A percentile compares a stretch with the other conserved stretches of the same genome.
These are phyloP conservation scores for Heterococcus sp. DNA, from an alignment of 108 stramenopile species.

Conservation along the genomic window DNA sequence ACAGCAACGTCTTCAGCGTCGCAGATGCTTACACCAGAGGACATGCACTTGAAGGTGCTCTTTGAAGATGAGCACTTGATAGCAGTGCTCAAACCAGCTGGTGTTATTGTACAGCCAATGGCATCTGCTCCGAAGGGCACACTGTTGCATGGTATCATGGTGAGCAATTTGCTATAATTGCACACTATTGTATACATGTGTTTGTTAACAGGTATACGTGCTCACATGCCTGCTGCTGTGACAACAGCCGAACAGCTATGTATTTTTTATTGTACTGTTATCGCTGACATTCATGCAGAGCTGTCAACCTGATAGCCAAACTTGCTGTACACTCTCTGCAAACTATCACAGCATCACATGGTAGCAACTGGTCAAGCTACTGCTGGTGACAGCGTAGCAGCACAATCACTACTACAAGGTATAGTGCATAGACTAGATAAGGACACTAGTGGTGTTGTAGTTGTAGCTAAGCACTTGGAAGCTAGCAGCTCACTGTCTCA, in stretches of 20 bases:
- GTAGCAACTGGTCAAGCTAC: conserved; percentile 1
- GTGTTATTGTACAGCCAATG: conserved; percentile 91
- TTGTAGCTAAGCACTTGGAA: conserved; percentile 77
- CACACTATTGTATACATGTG: no score
- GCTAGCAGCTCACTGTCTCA: conserved; percentile 71
- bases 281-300: no score
- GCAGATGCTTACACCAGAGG: conserved; percentile 34
- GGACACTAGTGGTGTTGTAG: conserved; percentile 82
- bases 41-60: conserved; percentile 73
- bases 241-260: no score
- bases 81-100: conserved; percentile 82
- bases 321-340: no score
- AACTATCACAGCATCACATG: conserved; percentile 77
- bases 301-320: no score
- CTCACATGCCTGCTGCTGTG: no score
- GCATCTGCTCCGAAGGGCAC: conserved; percentile 88
- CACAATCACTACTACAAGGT: conserved; percentile 68
- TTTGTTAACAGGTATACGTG: no score
- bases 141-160: conserved; percentile 83
- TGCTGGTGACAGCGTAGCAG: conserved; percentile 16
- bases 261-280: no score
- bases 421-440: conserved; percentile 92
- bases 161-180: no score
- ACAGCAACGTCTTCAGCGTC: not conserved
- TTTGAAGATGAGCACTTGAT: conserved; percentile 89